Evolutionary conservation across 2,329 filamentous ascomycete species (phyloP).

Genomic region (Fusarium multiceps): DNA sequence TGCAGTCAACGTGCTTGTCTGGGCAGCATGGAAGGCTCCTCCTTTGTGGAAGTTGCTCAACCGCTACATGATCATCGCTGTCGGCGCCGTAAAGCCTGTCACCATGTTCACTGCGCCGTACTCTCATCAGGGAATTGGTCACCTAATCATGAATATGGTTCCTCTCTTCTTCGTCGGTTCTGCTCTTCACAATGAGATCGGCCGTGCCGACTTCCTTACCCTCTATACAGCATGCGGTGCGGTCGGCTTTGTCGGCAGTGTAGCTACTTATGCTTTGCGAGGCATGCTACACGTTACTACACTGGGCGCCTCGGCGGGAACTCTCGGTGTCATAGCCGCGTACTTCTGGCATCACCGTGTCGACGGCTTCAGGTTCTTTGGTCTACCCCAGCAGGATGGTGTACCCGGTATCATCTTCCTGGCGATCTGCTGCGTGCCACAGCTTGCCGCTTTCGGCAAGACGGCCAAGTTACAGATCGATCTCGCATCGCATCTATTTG

Average conservation of each 20-base stretch:
- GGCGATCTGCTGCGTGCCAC: constrained; percentile 61
- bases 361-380: constrained; percentile 68
- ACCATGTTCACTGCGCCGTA: constrained; percentile 73
- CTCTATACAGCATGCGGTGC: constrained; percentile 71
- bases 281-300: constrained; percentile 61
- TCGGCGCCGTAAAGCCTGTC: constrained; percentile 72
- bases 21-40: constrained; percentile 70
- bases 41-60: constrained; percentile 75
- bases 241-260: constrained; percentile 67
- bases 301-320: constrained; percentile 74
- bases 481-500: constrained; percentile 64
- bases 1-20: constrained; percentile 67
- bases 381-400: constrained; percentile 67
- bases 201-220: constrained; percentile 75
- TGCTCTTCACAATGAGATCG: constrained; percentile 75
- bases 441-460: constrained; percentile 61
- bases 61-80: constrained; percentile 72
- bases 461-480: constrained; percentile 58
- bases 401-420: constrained; percentile 67
- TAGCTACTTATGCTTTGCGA: constrained; percentile 62
- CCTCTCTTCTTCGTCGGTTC: constrained; percentile 74
- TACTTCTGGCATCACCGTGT: constrained; percentile 70
- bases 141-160: constrained; percentile 73
- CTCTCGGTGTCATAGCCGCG: constrained; percentile 70
- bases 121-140: constrained; percentile 72